phyloP scores from a whole-genome alignment of 345 rosid species.

The Brassica rapa region DNA sequence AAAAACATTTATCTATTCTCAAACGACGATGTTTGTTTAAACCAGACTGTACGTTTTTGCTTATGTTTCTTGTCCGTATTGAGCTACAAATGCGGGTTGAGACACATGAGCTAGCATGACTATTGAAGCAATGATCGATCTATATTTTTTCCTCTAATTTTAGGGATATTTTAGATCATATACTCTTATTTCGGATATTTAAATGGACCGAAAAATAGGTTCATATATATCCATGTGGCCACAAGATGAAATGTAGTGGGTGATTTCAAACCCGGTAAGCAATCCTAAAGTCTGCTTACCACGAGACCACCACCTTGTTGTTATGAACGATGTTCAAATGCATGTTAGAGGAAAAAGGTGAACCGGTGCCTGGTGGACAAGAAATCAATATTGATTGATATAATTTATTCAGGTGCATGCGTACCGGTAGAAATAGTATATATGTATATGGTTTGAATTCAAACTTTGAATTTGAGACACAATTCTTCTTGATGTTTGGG shows the following conservation, averaged over 20 bases:
- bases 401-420: not conserved
- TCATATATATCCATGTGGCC: too few species aligned
- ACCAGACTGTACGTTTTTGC: not conserved
- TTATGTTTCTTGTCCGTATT: conserved; percentile 10
- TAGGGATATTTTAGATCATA: too few species aligned
- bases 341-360: not conserved
- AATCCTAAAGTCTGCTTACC: too few species aligned
- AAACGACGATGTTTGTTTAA: not conserved
- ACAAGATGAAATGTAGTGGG: too few species aligned
- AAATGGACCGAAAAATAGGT: too few species aligned
- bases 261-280: too few species aligned
- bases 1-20: not conserved
- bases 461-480: not conserved
- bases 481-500: not conserved
- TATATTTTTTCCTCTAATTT: too few species aligned
- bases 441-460: not conserved
- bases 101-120: not conserved
- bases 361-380: not conserved
- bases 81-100: not conserved
- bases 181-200: too few species aligned
- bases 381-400: not conserved
- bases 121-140: not conserved
- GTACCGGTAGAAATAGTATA: not conserved
- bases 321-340: not conserved
- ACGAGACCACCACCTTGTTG: too few species aligned